Evolutionary conservation across 352 stramenopile species (phyloP).

Genomic region (Detonula confervacea): DNA sequence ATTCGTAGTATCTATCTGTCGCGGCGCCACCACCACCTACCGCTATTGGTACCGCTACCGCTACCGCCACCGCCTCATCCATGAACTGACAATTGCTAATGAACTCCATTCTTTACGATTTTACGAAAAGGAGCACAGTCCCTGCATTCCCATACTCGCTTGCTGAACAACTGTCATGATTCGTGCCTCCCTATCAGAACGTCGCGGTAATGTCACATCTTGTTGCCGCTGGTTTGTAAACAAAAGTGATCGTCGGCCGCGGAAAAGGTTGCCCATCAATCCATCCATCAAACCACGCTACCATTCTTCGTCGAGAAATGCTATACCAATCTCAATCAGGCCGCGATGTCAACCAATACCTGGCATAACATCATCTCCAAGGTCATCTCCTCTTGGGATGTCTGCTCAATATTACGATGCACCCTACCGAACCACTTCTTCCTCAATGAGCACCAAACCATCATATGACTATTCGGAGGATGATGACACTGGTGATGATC

Average conservation of each 20-base stretch:
- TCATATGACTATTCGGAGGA: slow-evolving; percentile 45
- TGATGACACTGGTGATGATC: slow-evolving; percentile 10
- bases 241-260: neutral
- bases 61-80: no score
- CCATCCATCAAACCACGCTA: neutral
- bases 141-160: no score
- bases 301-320: slow-evolving; percentile 1
- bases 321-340: no score
- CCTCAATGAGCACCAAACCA: slow-evolving; percentile 40
- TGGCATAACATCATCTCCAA: neutral
- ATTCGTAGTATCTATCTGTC: no score
- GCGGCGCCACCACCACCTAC: no score
- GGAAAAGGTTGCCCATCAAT: slow-evolving; percentile 4
- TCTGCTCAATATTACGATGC: neutral
- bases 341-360: neutral
- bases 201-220: slow-evolving; percentile 18
- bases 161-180: slow-evolving; percentile 34
- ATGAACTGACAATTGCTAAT: no score
- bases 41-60: no score
- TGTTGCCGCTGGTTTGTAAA: slow-evolving; percentile 29
- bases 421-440: slow-evolving; percentile 2
- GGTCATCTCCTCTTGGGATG: slow-evolving; percentile 2
- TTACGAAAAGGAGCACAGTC: no score
- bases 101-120: no score
- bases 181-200: slow-evolving; percentile 24